phyloP scores from a whole-genome alignment of 805 yeast genomes.

The Metschnikowia cubensis region DNA sequence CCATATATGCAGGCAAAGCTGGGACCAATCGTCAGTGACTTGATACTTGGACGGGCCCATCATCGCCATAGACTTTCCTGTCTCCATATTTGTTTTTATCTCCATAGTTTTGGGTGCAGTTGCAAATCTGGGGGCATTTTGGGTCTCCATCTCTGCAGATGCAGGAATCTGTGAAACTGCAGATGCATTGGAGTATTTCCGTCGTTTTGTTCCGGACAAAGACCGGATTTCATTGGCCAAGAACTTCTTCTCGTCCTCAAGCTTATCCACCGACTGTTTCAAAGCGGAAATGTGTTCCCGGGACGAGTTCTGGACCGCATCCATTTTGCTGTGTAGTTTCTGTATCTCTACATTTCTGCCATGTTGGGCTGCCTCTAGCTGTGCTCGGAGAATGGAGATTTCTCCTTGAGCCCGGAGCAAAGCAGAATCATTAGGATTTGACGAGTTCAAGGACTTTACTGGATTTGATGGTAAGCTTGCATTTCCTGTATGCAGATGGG shows the following conservation, averaged over 20 bases:
- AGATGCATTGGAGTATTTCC: conserved; percentile 8
- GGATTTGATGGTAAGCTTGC: not conserved
- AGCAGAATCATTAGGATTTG: not conserved
- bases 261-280: conserved; percentile 29
- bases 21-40: conserved; percentile 30
- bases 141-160: not conserved
- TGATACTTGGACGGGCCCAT: conserved; percentile 16
- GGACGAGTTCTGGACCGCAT: conserved; percentile 18
- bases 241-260: conserved; percentile 43
- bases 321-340: conserved; percentile 18
- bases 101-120: not conserved
- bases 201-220: conserved; percentile 20
- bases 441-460: too few species aligned
- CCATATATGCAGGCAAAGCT: conserved; percentile 35
- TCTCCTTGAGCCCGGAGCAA: conserved; percentile 70
- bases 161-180: not conserved
- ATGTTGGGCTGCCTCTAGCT: conserved; percentile 45
- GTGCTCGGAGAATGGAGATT: conserved; percentile 69
- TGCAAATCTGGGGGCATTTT: not conserved
- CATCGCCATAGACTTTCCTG: not conserved
- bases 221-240: conserved; percentile 35
- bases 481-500: conserved; percentile 6
- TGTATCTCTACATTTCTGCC: conserved; percentile 37
- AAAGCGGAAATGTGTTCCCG: conserved; percentile 31
- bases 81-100: not conserved